phyloP scores from a whole-genome alignment of 768 basidiomycete genomes.

The Naematelia aurantialba region DNA sequence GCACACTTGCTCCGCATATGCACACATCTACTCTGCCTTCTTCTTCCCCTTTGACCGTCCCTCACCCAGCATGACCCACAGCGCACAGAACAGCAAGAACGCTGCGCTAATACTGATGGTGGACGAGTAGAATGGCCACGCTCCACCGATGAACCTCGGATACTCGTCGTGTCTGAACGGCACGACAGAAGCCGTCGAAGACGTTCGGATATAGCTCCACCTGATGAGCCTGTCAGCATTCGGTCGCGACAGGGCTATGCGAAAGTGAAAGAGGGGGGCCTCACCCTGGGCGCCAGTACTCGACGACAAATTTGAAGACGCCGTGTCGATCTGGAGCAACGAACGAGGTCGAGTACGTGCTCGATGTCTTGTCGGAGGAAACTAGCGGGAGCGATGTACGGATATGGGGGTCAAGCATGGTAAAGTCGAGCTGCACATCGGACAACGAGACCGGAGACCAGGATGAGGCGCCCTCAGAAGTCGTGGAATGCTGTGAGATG shows the following conservation, averaged over 20 bases:
- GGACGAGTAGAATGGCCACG: constrained; percentile 91
- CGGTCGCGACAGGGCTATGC: not conserved
- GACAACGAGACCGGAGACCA: constrained; percentile 71
- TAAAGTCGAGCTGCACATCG: constrained; percentile 92
- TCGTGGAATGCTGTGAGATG: constrained; percentile 65
- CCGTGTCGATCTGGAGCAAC: constrained; percentile 91
- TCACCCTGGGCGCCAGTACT: constrained; percentile 84
- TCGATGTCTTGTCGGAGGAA: constrained; percentile 4
- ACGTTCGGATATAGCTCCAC: constrained; percentile 68
- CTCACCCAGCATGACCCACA: constrained; percentile 79
- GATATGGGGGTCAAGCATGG: constrained; percentile 96
- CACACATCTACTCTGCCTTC: constrained; percentile 49
- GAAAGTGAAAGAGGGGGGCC: constrained; percentile 35
- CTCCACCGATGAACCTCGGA: constrained; percentile 88
- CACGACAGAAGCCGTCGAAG: constrained; percentile 77
- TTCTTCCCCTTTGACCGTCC: constrained; percentile 55
- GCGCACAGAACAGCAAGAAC: constrained; percentile 76
- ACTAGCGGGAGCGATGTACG: constrained; percentile 69
- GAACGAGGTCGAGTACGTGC: constrained; percentile 71
- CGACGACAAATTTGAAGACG: constrained; percentile 93
- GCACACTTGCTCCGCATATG: no score
- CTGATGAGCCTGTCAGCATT: constrained; percentile 51
- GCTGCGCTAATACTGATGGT: constrained; percentile 82
- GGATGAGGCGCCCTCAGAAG: constrained; percentile 35
- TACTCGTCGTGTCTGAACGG: constrained; percentile 93